These are phyloP conservation scores for Citrus reticulata DNA, from an alignment of 345 rosid genomes.

Conservation along the genomic window DNA sequence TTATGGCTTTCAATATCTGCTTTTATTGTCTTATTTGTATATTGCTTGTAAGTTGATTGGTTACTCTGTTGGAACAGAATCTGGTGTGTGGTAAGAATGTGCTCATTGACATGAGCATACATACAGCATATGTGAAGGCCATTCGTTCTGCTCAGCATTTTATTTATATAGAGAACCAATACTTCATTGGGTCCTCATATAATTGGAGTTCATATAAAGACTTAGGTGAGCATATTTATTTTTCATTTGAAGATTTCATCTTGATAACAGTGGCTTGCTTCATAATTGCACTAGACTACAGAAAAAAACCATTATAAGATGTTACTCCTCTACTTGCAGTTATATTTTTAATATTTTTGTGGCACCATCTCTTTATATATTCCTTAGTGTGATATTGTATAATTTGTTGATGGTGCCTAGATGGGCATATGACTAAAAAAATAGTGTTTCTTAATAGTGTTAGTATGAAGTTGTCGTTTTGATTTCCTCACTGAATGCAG, in stretches of 20 bases:
- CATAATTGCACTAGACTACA: not conserved
- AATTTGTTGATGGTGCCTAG: not conserved
- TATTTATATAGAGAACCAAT: constrained; percentile 94
- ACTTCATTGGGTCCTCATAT: constrained; percentile 91
- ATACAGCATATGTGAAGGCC: constrained; percentile 91
- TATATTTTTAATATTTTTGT: not conserved
- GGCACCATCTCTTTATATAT: not conserved
- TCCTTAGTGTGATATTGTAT: not conserved
- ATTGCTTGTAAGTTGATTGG: constrained; percentile 16
- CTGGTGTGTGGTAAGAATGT: constrained; percentile 89
- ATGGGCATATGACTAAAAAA: not conserved
- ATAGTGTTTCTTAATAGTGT: not conserved
- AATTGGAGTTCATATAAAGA: constrained; percentile 76
- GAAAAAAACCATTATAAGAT: not conserved
- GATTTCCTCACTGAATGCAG: not conserved
- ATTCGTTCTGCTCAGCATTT: constrained; percentile 97
- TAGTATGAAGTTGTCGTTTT: not conserved
- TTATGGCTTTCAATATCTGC: not conserved
- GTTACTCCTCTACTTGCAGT: not conserved
- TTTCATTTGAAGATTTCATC: not conserved
- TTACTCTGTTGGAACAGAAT: constrained; percentile 50
- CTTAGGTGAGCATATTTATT: constrained; percentile 47
- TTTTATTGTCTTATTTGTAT: not conserved
- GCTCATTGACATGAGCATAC: constrained; percentile 99
- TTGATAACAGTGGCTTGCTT: not conserved